Percentiles rank a stretch among this genome's conserved stretches.
Evolutionary conservation across 163 green algal species (phyloP).

Genomic region (Chloroidium sp.): DNA sequence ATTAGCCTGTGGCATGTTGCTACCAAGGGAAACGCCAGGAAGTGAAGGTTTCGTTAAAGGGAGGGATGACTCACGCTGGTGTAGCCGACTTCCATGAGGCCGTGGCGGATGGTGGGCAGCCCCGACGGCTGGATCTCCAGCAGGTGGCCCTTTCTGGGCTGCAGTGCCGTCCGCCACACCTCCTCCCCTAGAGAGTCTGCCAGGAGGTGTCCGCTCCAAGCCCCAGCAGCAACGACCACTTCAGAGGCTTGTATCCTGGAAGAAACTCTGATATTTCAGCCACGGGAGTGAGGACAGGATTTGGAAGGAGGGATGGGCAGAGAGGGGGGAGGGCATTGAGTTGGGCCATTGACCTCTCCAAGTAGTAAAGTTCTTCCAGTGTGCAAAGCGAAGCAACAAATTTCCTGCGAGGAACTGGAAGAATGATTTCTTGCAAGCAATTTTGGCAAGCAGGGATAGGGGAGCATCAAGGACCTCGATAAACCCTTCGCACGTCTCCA

Average conservation of each 20-base stretch:
- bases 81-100: conserved; percentile 69
- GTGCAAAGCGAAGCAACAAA: not conserved
- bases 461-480: too few relatives aligned
- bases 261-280: too few relatives aligned
- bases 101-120: conserved; percentile 36
- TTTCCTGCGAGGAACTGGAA: not conserved
- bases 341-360: not conserved
- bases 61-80: conserved; percentile 27
- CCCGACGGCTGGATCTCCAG: conserved; percentile 35
- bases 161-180: conserved; percentile 27
- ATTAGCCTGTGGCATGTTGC: too few relatives aligned
- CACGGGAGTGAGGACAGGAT: too few relatives aligned
- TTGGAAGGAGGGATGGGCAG: too few relatives aligned
- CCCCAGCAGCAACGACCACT: conserved; percentile 50
- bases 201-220: conserved; percentile 61
- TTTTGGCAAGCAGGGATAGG: too few relatives aligned
- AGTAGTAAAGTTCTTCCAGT: not conserved
- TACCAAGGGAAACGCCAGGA: too few relatives aligned
- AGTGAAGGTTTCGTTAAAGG: too few relatives aligned
- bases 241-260: not conserved
- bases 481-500: too few relatives aligned
- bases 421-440: too few relatives aligned
- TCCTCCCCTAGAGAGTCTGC: conserved; percentile 6
- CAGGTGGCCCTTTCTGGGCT: conserved; percentile 49
- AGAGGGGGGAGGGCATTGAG: too few relatives aligned